These are phyloP conservation scores for Phylloporus rhodoxanthus DNA, from an alignment of 768 basidiomycete genomes.

Conservation along the genomic window DNA sequence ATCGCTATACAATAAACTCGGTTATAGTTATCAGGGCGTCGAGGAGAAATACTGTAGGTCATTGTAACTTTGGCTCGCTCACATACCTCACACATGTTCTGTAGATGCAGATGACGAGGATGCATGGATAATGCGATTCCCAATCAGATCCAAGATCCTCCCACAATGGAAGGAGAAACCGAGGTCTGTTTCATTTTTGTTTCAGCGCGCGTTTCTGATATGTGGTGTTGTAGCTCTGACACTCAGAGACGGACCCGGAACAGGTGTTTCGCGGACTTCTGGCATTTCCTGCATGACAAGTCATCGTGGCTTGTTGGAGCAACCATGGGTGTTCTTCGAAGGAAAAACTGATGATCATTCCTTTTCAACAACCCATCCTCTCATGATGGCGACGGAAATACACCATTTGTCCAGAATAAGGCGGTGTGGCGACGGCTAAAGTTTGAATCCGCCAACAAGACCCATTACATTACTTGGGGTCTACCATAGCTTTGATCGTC, in stretches of 20 bases:
- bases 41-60: constrained; percentile 25
- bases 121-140: constrained; percentile 22
- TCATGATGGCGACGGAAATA: neutral
- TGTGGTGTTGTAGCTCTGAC: neutral
- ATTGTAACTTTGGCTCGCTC: neutral
- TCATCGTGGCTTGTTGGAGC: constrained; percentile 3
- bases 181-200: constrained; percentile 8
- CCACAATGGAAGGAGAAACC: constrained; percentile 1
- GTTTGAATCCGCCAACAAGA: constrained; percentile 47
- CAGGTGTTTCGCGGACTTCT: constrained; percentile 13
- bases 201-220: neutral
- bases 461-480: constrained; percentile 39
- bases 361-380: neutral
- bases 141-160: neutral
- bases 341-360: constrained; percentile 9
- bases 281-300: constrained; percentile 10
- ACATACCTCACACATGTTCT: neutral
- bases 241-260: constrained; percentile 1
- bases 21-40: constrained; percentile 13
- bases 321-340: constrained; percentile 12
- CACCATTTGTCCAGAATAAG: no score
- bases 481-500: neutral
- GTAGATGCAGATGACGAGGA: constrained; percentile 26
- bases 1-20: constrained; percentile 22
- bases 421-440: constrained; percentile 15